Base-by-base conservation (phyloP, 2,329 filamentous ascomycete species). In the Aspergillus neoniger region DNA sequence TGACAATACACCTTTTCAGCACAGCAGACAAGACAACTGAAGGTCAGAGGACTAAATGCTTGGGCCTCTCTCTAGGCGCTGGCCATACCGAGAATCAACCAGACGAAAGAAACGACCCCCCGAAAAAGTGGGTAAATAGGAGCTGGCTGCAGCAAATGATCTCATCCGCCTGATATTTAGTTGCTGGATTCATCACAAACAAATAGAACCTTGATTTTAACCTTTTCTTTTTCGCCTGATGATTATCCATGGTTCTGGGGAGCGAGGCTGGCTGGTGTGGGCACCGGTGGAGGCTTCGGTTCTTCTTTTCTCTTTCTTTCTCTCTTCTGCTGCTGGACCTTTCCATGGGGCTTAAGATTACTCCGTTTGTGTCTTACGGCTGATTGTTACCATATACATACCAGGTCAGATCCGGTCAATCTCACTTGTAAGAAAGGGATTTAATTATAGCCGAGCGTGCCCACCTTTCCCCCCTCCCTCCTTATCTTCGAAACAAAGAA, bases 171-270 rank as follows among this genome's bases (percentile, higher is more conserved):
- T 57, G 28, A 32, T 57, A 48, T 21, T 21, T 50, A 32, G 38
- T 39, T 53, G 49, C 19, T 32, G 47, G 44, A 60, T 58, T 58
- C 54, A 52, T 64, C 52, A 49, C 52, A 51, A 62, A 55, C 55
- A 64, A 48, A 53, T 39, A 48, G 55, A 64, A 62, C 62, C 55
- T 64, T 62, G 60, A 57, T 60, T 64, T 64, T 60, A 64, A 62
- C 62, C 60, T 64, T 64, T 62, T 60, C 52, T 55, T 59, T 60
- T 58, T 60, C 55, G 57, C 64, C 63, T 64, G 68, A 71, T 63
- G 67, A 58, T 57, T 67, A 63, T 65, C 61, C 63, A 61, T 58
- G 55, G 61, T 56, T 65, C 64, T 64, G 63, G 63, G 32, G 59
- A 52, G 43, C 48, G 43, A 43, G 41, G 60, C 10, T 58, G 52